These are phyloP conservation scores for Naegleria gruberi DNA, from an alignment of 208 protist genomes.

Conservation along the genomic window DNA sequence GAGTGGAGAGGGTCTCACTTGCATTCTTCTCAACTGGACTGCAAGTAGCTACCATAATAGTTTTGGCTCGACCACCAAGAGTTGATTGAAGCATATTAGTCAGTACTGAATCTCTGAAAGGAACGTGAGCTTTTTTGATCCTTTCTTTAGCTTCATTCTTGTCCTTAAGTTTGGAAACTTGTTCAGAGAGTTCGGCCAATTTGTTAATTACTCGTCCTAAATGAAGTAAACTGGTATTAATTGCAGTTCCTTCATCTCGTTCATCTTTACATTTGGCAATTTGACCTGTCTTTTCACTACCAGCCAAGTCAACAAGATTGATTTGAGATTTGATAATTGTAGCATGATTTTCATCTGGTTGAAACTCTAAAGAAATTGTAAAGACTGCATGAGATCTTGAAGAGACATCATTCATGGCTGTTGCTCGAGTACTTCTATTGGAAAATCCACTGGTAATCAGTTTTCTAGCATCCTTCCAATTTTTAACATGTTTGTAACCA, in stretches of 20 bases:
- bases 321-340: neutral
- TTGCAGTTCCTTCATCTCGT: slow-evolving; percentile 22
- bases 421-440: slow-evolving; percentile 67
- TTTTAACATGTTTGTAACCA: slow-evolving; percentile 35
- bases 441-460: slow-evolving; percentile 70
- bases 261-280: neutral
- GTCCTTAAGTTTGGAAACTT: neutral
- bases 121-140: slow-evolving; percentile 46
- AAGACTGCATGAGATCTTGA: slow-evolving; percentile 79
- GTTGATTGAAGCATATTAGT: slow-evolving; percentile 47
- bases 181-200: neutral
- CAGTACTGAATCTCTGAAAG: slow-evolving; percentile 8
- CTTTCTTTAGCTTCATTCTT: neutral
- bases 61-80: slow-evolving; percentile 54
- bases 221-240: slow-evolving; percentile 16
- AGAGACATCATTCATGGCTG: slow-evolving; percentile 74
- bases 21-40: slow-evolving; percentile 33
- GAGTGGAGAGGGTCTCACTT: slow-evolving; percentile 38
- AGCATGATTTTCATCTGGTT: neutral
- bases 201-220: slow-evolving; percentile 11
- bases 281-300: slow-evolving; percentile 7
- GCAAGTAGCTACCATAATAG: slow-evolving; percentile 39
- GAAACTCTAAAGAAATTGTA: slow-evolving; percentile 60
- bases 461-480: slow-evolving; percentile 55
- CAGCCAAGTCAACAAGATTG: slow-evolving; percentile 19